Evolutionary conservation across 139 green algal species (phyloP).

Genomic region (Chlorella vulgaris): DNA sequence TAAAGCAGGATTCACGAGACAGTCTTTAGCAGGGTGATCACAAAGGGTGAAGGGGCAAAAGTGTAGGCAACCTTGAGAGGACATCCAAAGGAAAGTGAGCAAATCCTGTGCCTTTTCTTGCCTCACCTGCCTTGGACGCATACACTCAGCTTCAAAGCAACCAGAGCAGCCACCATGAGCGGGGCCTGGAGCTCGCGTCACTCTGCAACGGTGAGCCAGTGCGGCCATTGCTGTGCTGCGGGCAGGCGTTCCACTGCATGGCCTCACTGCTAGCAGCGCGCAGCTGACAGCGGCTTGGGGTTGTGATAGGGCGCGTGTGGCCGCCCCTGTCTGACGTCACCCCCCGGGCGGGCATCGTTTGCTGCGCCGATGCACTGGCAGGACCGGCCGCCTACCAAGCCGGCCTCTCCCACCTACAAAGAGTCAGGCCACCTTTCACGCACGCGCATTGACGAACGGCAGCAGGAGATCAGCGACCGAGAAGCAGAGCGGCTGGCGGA

Average conservation of each 20-base stretch:
- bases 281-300: no score
- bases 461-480: neutral
- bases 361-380: no score
- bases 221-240: no score
- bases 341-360: no score
- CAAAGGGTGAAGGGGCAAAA: no score
- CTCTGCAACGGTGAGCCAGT: neutral
- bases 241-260: neutral
- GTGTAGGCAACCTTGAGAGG: no score
- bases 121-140: constrained; percentile 6
- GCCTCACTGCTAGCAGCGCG: no score
- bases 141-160: neutral
- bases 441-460: neutral
- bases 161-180: neutral
- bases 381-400: neutral
- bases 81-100: no score
- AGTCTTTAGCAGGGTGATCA: no score
- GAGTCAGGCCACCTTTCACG: constrained; percentile 6
- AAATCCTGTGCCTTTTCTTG: neutral
- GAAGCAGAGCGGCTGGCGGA: constrained; percentile 23
- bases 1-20: no score
- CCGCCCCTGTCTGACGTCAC: no score
- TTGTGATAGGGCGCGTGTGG: no score
- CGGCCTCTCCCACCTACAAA: constrained; percentile 1
- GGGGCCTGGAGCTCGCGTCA: constrained; percentile 11